A percentile compares a stretch with the other conserved stretches of the same genome.
phyloP scores from a whole-genome alignment of 1,284 basidiomycete genomes.

The Lignosus rhinocerotis region DNA sequence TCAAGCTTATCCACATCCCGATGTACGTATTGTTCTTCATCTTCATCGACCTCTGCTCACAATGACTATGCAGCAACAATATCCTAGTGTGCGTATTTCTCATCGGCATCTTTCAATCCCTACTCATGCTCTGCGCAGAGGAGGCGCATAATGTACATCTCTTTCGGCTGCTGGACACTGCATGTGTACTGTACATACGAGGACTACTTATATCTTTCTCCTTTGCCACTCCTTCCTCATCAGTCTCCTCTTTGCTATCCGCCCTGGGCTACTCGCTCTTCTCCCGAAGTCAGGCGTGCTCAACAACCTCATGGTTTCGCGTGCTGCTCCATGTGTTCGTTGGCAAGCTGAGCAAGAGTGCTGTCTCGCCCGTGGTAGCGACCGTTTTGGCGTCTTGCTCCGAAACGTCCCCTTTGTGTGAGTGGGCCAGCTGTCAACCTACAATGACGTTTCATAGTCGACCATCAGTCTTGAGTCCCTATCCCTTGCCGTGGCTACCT shows the following conservation, averaged over 20 bases:
- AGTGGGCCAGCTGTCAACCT: neutral
- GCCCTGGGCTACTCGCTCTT: neutral
- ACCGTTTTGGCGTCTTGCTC: neutral
- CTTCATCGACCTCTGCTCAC: slow-evolving; percentile 25
- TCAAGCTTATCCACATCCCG: slow-evolving; percentile 94
- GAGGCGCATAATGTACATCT: slow-evolving; percentile 54
- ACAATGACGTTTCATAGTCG: neutral
- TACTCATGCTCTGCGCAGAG: slow-evolving; percentile 28
- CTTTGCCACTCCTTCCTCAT: neutral
- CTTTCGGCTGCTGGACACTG: slow-evolving; percentile 8
- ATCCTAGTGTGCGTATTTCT: slow-evolving; percentile 82
- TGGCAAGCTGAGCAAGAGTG: neutral
- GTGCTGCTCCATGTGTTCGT: neutral
- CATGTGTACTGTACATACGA: slow-evolving; percentile 25
- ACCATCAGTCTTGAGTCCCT: neutral
- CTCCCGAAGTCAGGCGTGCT: neutral
- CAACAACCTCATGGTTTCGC: no score
- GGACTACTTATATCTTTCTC: slow-evolving; percentile 23
- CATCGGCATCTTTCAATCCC: neutral
- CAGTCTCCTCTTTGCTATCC: neutral
- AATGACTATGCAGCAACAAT: slow-evolving; percentile 68
- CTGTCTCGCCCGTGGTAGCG: neutral
- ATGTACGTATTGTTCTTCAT: slow-evolving; percentile 64
- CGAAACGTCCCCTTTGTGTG: neutral
- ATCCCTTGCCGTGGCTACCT: neutral